Base-by-base conservation (phyloP, 192 early-diverging fungal genomes). In the Backusella liffmaniae region DNA sequence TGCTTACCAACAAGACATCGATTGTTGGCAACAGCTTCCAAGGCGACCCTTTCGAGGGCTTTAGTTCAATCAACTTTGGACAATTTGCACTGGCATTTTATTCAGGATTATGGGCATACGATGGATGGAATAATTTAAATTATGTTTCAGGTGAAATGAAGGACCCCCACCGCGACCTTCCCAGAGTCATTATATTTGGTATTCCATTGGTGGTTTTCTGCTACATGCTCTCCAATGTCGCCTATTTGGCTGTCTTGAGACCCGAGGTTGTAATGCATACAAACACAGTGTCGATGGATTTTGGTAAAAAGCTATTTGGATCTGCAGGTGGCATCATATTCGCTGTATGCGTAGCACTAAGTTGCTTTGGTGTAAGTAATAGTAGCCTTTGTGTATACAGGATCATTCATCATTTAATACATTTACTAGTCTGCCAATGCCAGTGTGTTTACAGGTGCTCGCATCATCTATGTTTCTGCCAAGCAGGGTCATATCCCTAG, bases 111-210 rank as follows among this genome's bases (percentile, higher is more conserved):
- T 89, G 80, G 92, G 91, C 83, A 71, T 96, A 85, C 21, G 82
- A 71, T 86, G 91, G 84, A 78, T 92, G 78, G 89, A 90, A 91
- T 41, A 95, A 94, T 72, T 78, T 95, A 18, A 93, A 93, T 71
- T 94, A 94, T 76, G 90, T 92, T 56, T 88, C 94, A 56, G 92
- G 92, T 56, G 95, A 96, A 86, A 92, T 96, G 86, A 91, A 93
- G 76, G 84, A 89, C 59, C 95, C 95, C 34, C 86, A 90, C 7
- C 88, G 89, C 34, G 95, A 95, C 73, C 80, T 96, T 49, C 94
- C 93, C 15, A 88, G 90, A 72, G 92, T 94, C 5, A 91, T 92
- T n/a, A 88, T 93, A 73, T 87, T 92, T 18, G 91, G 94, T 0
- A 86, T 96, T 18, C 87, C 86, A 5, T 79, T 93, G 37, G 90